Percentiles rank a stretch among this genome's conserved stretches.
These are phyloP conservation scores for Jatropha podagrica DNA, from an alignment of 441 rosid genomes.

Conservation along the genomic window DNA sequence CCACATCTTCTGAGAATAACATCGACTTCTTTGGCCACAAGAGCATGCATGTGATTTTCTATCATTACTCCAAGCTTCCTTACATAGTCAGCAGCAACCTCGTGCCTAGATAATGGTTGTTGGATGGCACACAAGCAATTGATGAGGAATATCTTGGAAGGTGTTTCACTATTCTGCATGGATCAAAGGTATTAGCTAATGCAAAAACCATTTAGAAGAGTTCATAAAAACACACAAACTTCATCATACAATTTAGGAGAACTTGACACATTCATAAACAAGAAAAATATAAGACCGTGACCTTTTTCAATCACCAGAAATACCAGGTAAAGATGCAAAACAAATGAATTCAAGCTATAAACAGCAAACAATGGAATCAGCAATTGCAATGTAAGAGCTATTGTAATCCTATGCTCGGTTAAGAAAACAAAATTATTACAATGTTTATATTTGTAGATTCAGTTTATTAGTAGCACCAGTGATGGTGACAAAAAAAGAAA, in stretches of 20 bases:
- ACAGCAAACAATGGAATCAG: no score
- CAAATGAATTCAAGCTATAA: no score
- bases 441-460: no score
- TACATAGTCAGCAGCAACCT: constrained; percentile 71
- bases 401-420: no score
- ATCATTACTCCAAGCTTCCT: constrained; percentile 72
- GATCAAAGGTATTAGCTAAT: constrained; percentile 11
- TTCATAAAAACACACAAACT: neutral
- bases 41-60: constrained; percentile 57
- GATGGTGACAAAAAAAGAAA: no score
- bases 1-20: constrained; percentile 70
- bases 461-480: no score
- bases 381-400: no score
- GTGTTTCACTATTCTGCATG: constrained; percentile 75
- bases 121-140: constrained; percentile 89
- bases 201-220: neutral
- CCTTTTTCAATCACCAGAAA: no score
- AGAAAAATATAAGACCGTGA: neutral
- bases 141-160: constrained; percentile 89
- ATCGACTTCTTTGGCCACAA: constrained; percentile 85
- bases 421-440: no score
- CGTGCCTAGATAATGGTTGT: constrained; percentile 71
- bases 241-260: neutral
- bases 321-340: no score
- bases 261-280: neutral